phyloP scores from a whole-genome alignment of 495 filamentous ascomycete species.

The Xylaria castorea region DNA sequence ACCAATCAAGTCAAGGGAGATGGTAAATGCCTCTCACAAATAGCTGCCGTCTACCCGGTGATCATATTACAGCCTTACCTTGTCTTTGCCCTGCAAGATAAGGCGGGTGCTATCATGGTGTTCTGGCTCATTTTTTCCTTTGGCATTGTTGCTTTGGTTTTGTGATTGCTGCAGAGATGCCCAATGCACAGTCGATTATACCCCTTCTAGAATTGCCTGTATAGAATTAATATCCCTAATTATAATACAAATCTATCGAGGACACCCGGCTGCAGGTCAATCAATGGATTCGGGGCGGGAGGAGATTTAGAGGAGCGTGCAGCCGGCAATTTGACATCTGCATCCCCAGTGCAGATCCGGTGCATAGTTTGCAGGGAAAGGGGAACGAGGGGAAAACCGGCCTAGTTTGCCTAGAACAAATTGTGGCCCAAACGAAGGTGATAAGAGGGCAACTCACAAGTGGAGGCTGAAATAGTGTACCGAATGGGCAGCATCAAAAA shows the following conservation, averaged over 20 bases:
- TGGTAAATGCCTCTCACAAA: neutral
- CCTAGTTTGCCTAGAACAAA: neutral
- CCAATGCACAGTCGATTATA: conserved; percentile 45
- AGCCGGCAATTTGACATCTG: conserved; percentile 28
- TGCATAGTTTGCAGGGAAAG: neutral
- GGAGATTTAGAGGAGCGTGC: neutral
- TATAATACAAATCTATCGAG: conserved; percentile 30
- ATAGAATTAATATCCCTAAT: conserved; percentile 33
- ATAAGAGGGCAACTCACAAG: neutral
- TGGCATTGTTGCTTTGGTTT: conserved; percentile 21
- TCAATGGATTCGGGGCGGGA: conserved; percentile 2
- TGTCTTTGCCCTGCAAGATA: neutral
- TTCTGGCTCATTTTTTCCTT: conserved; percentile 31
- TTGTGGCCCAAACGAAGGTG: conserved; percentile 7
- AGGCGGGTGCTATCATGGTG: conserved; percentile 1
- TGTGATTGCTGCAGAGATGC: conserved; percentile 35
- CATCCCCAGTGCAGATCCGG: conserved; percentile 28
- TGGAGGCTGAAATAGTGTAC: conserved; percentile 11
- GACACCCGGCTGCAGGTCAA: conserved; percentile 20
- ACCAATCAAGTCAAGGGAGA: conserved; percentile 17
- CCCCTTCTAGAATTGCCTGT: conserved; percentile 27
- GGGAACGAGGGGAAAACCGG: neutral
- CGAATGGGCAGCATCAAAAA: neutral
- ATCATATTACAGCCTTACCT: conserved; percentile 1
- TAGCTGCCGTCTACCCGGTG: neutral